phyloP scores from a whole-genome alignment of 345 rosid genomes.

The Hibiscus syriacus region DNA sequence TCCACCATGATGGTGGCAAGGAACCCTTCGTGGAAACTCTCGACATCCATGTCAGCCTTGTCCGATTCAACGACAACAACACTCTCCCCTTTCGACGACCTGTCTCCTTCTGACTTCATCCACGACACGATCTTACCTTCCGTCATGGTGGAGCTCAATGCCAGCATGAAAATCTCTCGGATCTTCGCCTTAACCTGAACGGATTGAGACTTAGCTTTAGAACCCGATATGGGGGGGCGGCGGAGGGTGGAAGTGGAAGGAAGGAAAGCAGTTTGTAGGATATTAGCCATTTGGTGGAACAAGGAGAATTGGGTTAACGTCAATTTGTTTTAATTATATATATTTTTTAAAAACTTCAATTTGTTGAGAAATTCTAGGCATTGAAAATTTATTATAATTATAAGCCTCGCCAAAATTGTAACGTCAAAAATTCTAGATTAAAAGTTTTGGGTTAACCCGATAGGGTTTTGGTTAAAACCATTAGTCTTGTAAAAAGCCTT shows the following conservation, averaged over 20 bases:
- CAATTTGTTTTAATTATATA: too few species aligned
- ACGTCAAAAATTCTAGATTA: too few species aligned
- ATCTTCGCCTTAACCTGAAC: background rate
- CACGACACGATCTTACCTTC: constrained; percentile 96
- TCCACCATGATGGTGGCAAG: constrained; percentile 90
- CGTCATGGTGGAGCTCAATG: constrained; percentile 92
- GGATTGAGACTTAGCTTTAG: constrained; percentile 9
- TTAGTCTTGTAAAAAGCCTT: too few species aligned
- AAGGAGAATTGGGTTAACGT: background rate
- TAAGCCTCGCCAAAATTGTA: too few species aligned
- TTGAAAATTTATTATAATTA: too few species aligned
- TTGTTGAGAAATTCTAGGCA: too few species aligned
- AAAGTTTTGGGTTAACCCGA: too few species aligned
- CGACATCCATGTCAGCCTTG: constrained; percentile 98
- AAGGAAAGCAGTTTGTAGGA: constrained; percentile 53
- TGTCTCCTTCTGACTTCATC: constrained; percentile 23
- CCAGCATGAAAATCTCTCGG: constrained; percentile 98
- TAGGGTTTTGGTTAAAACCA: too few species aligned
- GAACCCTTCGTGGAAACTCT: constrained; percentile 92
- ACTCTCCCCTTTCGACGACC: constrained; percentile 80
- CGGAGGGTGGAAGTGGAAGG: constrained; percentile 34
- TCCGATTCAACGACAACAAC: constrained; percentile 95
- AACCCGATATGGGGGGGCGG: constrained; percentile 11
- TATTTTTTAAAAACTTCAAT: too few species aligned
- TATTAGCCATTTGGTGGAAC: constrained; percentile 44